Percentiles rank a stretch among this genome's conserved stretches.
Conservation (phyloP, 306 rosid species). For the Trichosanthes truncata region DNA sequence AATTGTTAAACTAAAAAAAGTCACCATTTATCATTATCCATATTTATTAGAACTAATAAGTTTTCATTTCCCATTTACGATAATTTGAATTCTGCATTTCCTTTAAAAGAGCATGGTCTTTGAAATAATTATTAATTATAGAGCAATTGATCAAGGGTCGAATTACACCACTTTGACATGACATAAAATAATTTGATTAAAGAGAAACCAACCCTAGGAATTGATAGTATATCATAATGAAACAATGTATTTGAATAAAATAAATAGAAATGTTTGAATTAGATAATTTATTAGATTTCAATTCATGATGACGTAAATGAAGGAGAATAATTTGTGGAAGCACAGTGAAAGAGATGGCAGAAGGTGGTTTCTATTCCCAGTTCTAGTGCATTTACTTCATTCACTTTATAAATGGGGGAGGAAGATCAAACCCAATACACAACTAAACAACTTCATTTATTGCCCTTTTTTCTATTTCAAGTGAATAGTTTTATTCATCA, state of each 20-base stretch:
- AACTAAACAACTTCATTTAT: conserved; percentile 3
- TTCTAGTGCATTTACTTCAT: conserved; percentile 4
- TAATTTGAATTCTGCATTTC: neutral
- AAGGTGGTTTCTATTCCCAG: conserved; percentile 10
- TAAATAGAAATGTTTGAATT: neutral
- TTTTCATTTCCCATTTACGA: neutral
- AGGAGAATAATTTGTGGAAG: conserved; percentile 11
- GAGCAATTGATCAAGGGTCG: neutral
- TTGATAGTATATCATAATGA: neutral
- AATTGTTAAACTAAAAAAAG: no score
- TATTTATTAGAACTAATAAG: neutral
- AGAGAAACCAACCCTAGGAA: neutral
- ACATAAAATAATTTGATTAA: neutral
- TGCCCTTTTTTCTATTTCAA: conserved; percentile 4
- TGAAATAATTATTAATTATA: neutral
- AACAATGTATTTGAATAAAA: neutral
- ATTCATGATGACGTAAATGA: conserved; percentile 4
- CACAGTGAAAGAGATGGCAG: conserved; percentile 10
- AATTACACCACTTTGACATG: neutral
- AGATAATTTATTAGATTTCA: neutral
- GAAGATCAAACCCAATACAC: neutral
- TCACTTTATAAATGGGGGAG: conserved; percentile 1
- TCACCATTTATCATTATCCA: no score
- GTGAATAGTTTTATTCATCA: neutral
- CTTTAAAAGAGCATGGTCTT: neutral